Evolutionary conservation across 306 rosid species (phyloP).

Genomic region (Biancaea sappan): DNA sequence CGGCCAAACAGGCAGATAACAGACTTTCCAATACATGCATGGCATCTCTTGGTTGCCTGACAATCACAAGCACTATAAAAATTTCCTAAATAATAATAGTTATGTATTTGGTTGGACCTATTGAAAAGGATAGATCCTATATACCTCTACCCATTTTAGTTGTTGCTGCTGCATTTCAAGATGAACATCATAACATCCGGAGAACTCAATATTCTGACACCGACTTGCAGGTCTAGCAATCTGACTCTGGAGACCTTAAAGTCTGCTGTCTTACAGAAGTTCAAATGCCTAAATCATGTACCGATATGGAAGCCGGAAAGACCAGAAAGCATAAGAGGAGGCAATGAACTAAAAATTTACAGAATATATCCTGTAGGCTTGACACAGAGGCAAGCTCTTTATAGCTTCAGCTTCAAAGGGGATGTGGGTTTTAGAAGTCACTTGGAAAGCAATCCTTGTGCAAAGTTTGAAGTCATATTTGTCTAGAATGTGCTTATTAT

Average conservation of each 20-base stretch:
- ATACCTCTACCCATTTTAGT: not conserved
- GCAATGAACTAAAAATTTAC: conserved; percentile 60
- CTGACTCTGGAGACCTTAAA: conserved; percentile 72
- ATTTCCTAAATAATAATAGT: not conserved
- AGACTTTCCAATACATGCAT: not conserved
- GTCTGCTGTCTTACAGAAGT: conserved; percentile 64
- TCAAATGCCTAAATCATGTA: conserved; percentile 62
- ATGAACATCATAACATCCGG: conserved; percentile 16
- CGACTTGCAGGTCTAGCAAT: conserved; percentile 68
- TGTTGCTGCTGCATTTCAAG: conserved; percentile 7
- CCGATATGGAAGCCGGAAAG: conserved; percentile 93
- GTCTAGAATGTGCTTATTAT: conserved; percentile 47
- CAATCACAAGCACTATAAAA: not conserved
- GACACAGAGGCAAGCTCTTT: conserved; percentile 92
- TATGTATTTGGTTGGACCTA: not conserved
- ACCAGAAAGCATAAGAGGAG: conserved; percentile 82
- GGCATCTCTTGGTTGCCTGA: not conserved
- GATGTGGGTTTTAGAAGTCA: conserved; percentile 59
- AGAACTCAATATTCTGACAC: conserved; percentile 33
- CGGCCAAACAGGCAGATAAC: not conserved
- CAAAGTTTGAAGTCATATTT: conserved; percentile 86
- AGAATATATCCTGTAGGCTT: conserved; percentile 77
- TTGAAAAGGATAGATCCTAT: not conserved
- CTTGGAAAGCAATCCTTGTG: conserved; percentile 74
- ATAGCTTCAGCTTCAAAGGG: conserved; percentile 65